Base-by-base conservation (phyloP, 805 yeast genomes). In the Starmerella bacillaris region DNA sequence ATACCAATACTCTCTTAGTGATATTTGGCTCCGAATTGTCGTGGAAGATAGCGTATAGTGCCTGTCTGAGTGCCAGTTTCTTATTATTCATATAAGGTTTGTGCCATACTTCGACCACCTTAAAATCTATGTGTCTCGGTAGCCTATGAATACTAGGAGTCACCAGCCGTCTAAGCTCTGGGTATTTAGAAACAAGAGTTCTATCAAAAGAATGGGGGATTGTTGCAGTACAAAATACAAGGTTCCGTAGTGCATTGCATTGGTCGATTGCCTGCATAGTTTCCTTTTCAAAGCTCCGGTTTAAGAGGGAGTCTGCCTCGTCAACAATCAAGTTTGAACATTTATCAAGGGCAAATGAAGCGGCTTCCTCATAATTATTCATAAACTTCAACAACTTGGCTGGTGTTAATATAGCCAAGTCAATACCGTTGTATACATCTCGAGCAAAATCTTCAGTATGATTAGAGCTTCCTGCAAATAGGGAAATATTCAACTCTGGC, bases 231-330 rank as follows among this genome's bases (percentile, higher is more conserved):
- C 86, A 79, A 45, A 86, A 69, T 1, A 84, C 65, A 17, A 82
- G 54, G 41, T 79, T 77, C 31, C 61, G 63, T 27, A 77, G 56
- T 39, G 68, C 66, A 15, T 68, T 61, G 58, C 72, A 63, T 33
- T 55, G 44, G 17, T 55, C 60, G 11, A 82, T 57, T 1, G 70
- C 67, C 2, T 60, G 54, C 41, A 70, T 65, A 2, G 94, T 78
- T 33, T 70, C 73, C 18, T 65, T 64, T 8, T 73, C 54, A 66
- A 83, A 84, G 0, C 89, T 74, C 35, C 70, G 68, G 51, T 84
- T 93, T 72, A 84, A 65, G 37, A 86, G 58, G 0, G 94, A 78
- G 56, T 86, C 98, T 0, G 98, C 96, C 55, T 86, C 98, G 52
- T 86, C 98, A 11, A 78, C 68, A 2, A 79, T 86, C 30, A 77